These are phyloP conservation scores for Pseudopyrenochaeta lycopersici DNA, from an alignment of 2,329 filamentous ascomycete species.

Conservation along the genomic window DNA sequence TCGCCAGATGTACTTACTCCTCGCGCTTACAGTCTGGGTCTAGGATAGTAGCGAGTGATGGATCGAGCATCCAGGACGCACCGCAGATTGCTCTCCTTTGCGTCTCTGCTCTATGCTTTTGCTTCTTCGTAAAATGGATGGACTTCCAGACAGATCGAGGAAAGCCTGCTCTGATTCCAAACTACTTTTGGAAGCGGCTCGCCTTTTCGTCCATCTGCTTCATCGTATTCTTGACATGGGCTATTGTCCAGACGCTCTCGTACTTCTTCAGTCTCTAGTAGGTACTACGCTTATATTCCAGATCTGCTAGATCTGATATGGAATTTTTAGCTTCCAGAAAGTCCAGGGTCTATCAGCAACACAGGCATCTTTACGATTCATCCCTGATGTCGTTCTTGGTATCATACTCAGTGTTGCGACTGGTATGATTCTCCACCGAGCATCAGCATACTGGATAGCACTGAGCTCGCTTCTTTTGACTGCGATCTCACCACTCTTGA, in stretches of 20 bases:
- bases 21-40: neutral
- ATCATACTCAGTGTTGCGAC: slow-evolving; percentile 54
- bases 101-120: slow-evolving; percentile 30
- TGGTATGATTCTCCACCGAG: slow-evolving; percentile 56
- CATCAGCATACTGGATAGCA: slow-evolving; percentile 55
- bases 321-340: slow-evolving; percentile 48
- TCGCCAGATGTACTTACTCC: no score
- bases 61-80: slow-evolving; percentile 28
- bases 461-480: slow-evolving; percentile 52
- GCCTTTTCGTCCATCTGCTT: slow-evolving; percentile 65
- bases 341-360: slow-evolving; percentile 45
- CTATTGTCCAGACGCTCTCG: no score
- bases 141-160: slow-evolving; percentile 30
- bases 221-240: slow-evolving; percentile 49
- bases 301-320: neutral
- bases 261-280: slow-evolving; percentile 53
- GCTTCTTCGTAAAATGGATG: slow-evolving; percentile 42
- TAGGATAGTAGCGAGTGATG: slow-evolving; percentile 35
- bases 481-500: slow-evolving; percentile 60
- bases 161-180: slow-evolving; percentile 36
- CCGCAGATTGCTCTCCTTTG: slow-evolving; percentile 30
- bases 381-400: slow-evolving; percentile 52
- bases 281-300: no score
- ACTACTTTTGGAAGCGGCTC: slow-evolving; percentile 62
- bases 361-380: slow-evolving; percentile 52